Evolutionary conservation across 257 asterid species (phyloP), one percentile per base, ranked within the genome.

Genomic region (Solanum tarijense): DNA sequence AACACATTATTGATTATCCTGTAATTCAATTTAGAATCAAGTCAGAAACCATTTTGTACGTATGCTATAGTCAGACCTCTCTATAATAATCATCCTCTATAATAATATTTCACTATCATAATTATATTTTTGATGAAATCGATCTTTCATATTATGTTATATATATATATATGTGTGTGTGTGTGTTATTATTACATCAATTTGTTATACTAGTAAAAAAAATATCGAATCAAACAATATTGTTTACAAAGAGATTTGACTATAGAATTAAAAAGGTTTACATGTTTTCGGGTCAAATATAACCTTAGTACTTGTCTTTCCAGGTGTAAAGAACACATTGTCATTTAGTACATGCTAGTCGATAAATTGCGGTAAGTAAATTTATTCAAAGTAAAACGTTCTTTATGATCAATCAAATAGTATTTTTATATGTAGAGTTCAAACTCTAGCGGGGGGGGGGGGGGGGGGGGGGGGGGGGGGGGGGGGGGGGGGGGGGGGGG

Each of bases 91-190:
- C 9, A 52, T 16, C 21, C 9, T 52, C 1, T 52, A 52, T 16
- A 2, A 60, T 62, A 62, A 9, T 5, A 62, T 62, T 62, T 62
- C 4, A 62, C 14, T 62, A 62, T 62, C 1, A 62, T 1, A 9
- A 60, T 0, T 4, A 60, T 21, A 23, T 60, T 60, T 60, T 60
- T 0, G 0, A 6, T 23, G 13, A 0, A 60, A 60, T 60, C 6
- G 1, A 3, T 23, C 29, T 60, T 60, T 60, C 25, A 21, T 3
- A 21, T 21, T 21, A 60, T 4, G 0, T 21, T 21, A 8, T 9
- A 20, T 7, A 55, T 52, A 55, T 52, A 9, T 55, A 7, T 18
- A 7, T 20, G 5, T 34, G 5, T 34, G 5, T 5, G 5, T 20
- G 29, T 27, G 29, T 27, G 29, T 27, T 20, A 58, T 8, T 58